These are phyloP conservation scores for Crassisporium funariophilum DNA, from an alignment of 768 basidiomycete genomes.

Conservation along the genomic window DNA sequence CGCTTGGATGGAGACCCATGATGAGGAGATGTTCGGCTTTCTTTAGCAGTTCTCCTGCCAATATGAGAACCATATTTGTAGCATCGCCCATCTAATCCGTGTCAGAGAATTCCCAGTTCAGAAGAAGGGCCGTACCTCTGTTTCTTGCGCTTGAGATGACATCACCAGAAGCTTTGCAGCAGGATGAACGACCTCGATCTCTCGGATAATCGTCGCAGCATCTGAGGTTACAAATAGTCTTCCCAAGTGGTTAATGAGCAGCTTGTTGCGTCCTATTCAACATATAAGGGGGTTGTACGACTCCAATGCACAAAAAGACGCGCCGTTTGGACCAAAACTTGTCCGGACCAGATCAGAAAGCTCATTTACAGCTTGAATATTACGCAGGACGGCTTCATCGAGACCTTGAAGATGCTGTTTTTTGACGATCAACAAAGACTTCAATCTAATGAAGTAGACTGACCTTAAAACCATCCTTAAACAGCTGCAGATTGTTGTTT, in stretches of 20 bases:
- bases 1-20: conserved; percentile 97
- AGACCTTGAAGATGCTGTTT: conserved; percentile 76
- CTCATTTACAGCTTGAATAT: conserved; percentile 95
- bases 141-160: conserved; percentile 95
- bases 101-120: not conserved
- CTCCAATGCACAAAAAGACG: conserved; percentile 30
- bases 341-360: conserved; percentile 94
- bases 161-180: conserved; percentile 99
- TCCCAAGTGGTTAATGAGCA: conserved; percentile 96
- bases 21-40: conserved; percentile 89
- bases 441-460: too few relatives aligned
- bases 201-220: conserved; percentile 97
- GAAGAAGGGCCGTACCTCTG: conserved; percentile 62
- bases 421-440: too few relatives aligned
- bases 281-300: not conserved
- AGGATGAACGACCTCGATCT: conserved; percentile 98
- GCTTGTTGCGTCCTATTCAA: conserved; percentile 86
- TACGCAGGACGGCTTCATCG: conserved; percentile 96
- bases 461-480: conserved; percentile 98
- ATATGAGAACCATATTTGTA: conserved; percentile 92
- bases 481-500: conserved; percentile 83
- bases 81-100: conserved; percentile 88
- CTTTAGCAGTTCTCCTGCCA: conserved; percentile 94
- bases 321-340: conserved; percentile 95
- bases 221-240: conserved; percentile 97